Evolutionary conservation across 441 rosid species (phyloP).

Genomic region (Eutrema salsugineum): DNA sequence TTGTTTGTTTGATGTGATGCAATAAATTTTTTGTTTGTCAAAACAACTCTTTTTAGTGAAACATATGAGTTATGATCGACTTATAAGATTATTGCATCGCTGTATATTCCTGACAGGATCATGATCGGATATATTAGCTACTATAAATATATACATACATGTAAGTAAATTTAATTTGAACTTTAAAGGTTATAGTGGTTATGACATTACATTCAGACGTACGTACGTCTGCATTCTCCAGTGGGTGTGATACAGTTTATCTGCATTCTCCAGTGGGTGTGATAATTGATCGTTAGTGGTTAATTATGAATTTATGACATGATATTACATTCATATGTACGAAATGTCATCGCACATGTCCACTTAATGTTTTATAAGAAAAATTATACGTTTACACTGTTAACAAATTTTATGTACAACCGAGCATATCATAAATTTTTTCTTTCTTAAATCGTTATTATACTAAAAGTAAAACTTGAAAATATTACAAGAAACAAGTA

Average conservation of each 20-base stretch:
- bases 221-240: background rate
- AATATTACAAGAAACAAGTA: slow-evolving; percentile 6
- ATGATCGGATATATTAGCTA: background rate
- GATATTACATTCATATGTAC: background rate
- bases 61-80: background rate
- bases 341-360: slow-evolving; percentile 2
- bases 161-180: background rate
- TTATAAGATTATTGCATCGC: background rate
- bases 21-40: background rate
- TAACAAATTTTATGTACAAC: slow-evolving; percentile 5
- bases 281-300: background rate
- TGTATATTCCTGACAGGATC: slow-evolving; percentile 12
- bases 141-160: too few species aligned
- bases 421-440: background rate
- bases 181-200: slow-evolving; percentile 6
- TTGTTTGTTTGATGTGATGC: background rate
- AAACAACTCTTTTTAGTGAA: background rate
- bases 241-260: background rate
- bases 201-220: background rate
- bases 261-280: background rate
- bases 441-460: slow-evolving; percentile 8
- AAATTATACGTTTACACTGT: background rate
- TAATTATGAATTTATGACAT: too few species aligned
- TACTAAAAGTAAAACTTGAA: slow-evolving; percentile 12
- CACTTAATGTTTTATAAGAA: background rate